Base-by-base conservation (phyloP, 306 rosid genomes). In the Mucuna pruriens region DNA sequence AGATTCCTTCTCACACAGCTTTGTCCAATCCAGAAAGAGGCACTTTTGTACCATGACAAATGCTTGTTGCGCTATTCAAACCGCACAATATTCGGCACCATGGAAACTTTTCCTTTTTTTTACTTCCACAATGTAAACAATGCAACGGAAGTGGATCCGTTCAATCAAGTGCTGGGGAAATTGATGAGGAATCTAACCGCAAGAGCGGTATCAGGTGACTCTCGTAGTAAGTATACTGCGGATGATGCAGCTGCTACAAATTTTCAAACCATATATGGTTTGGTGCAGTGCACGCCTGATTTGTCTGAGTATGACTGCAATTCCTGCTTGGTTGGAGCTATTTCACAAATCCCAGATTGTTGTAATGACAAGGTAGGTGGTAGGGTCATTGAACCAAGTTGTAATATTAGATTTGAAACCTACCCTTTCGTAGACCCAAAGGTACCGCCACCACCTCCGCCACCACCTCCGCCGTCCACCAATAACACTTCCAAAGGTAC, bases 251-350 rank as follows among this genome's bases (percentile, higher is more conserved):
- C 33, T 6, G 61, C 9, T 8, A 23, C 55, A 0, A 48, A 44
- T 25, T 17, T 26, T 38, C 16, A 63, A 55, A 62, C 49, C 2
- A 16, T 74, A 29, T 81, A 74, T 23, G 89, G 65, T 33, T 23
- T 70, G n/a, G 80, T 42, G 15, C 91, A 88, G 83, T 85, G 89
- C 80, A 38, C 69, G 0, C 89, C 83, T 19, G 86, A 88, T 74
- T 29, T 29, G 31, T 29, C 31, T 29, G 31, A 29, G 31, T 4
- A 1, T 1, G 3, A 36, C 3, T 36, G 40, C 40, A 36, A 36
- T 4, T 2, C 2, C 4, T 36, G 2, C 40, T 36, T 36, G 40
- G 7, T 36, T 36, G 40, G 40, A 36, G 40, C 4, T 36, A 36
- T 36, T 6, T 36, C 40, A 36, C 6, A 36, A 3, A 36, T 36